Evolutionary conservation across 1,284 basidiomycete genomes (phyloP), one percentile per base, ranked within the genome.

Genomic region (Anthracocystis setariae): DNA sequence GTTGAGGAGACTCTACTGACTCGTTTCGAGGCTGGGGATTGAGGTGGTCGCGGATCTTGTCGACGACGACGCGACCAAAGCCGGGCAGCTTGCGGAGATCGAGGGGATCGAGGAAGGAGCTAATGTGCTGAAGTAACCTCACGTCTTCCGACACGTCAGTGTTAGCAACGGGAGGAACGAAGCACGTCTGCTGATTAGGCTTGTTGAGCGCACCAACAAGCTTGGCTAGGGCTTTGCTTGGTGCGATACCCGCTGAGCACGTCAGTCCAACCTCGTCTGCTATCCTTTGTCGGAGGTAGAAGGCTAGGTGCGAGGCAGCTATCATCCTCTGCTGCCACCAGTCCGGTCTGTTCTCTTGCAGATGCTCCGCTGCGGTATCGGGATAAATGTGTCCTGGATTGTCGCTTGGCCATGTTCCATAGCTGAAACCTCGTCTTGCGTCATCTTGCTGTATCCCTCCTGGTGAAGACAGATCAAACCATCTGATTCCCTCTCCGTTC

Each of bases 201-300:
- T 84, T 84, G 57, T 83, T 64, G 5, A 75, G 48, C 10, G 70
- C 64, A 3, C 77, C 80, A 9, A 82, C 74, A 12, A 84, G 69
- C 73, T 84, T 84, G 12, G 82, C 76, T 8, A 84, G 51, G 17
- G 77, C 67, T 59, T 84, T 84, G 64, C 64, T 68, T 8, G 74
- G 74, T 9, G 81, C 79, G 9, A 84, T 73, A 0, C 83, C 84
- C 0, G 81, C 83, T 2, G 82, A 83, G 12, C 81, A 81, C 2
- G 82, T 82, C 37, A 84, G 74, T 3, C 79, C 79, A 17, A 84
- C 69, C 32, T 80, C 59, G n/a, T 70, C 45, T n/a, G 66, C 64
- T 18, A 84, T 78, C 8, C 73, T 49, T 3, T 66, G 55, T 8
- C 83, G 64, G 5, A 84, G 56, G 46, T 81, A 76, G 25, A 49